Base-by-base conservation (phyloP, 805 yeast species). In the Hanseniaspora mollemarum region DNA sequence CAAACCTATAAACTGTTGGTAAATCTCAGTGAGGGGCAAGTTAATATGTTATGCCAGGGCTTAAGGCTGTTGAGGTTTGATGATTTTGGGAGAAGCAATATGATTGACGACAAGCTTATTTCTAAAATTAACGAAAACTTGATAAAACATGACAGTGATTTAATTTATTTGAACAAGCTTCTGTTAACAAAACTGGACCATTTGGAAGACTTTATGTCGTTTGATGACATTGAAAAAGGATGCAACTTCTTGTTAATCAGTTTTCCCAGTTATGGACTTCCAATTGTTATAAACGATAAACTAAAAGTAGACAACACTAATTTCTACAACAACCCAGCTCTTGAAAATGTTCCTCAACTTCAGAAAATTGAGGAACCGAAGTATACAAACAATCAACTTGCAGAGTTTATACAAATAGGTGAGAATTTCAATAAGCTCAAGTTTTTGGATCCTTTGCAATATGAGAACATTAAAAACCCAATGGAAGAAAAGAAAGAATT, bases 221-320 rank as follows among this genome's bases (percentile, higher is more conserved):
- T 46, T 21, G 19, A 38, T 22, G 50, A 46, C 32, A 46, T 46
- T 16, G 50, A 46, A 31, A 31, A 46, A 9, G 50, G 50, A 3
- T 38, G 39, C 15, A 46, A 46, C 9, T 46, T 46, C 18, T 21
- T 46, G 3, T 24, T 46, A 1, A 3, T 46, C 2, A 38, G 31
- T n/a, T 46, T 46, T 25, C 26, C 31, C 10, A 29, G 31, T 10
- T 46, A 28, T 24, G 21, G 39, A 16, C 15, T 22, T 32, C 43
- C 33, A 22, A 41, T 46, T 6, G 25, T 46, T 4, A 38, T 46
- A 32, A 46, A 46, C 39, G 44, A 46, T 24, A 39, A 16, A 31
- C 16, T 46, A 22, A 25, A 46, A 38, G 2, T 38, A 12, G 15
- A 46, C 19, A 21, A 37, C 13, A 25, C 29, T 3, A 1, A 15